Evolutionary conservation across 2,329 filamentous ascomycete species (phyloP).

Genomic region (Hypoxylon sp.): DNA sequence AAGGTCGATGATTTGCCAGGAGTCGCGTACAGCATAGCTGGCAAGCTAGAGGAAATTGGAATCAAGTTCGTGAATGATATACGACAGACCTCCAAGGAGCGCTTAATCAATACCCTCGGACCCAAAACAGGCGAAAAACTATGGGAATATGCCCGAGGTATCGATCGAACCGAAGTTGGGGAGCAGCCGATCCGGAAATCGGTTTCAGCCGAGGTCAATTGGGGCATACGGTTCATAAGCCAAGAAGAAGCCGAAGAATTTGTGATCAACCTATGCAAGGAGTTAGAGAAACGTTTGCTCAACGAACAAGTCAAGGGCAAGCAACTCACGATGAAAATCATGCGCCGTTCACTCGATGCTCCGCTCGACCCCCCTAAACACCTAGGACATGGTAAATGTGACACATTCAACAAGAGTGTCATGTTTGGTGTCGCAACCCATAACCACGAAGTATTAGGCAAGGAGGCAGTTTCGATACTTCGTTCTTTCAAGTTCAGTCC

Average conservation of each 20-base stretch:
- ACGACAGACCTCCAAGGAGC: constrained; percentile 78
- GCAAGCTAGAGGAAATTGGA: constrained; percentile 87
- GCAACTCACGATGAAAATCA: constrained; percentile 92
- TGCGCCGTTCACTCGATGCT: constrained; percentile 85
- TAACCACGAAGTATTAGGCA: constrained; percentile 72
- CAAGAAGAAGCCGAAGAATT: constrained; percentile 96
- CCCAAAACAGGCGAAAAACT: constrained; percentile 93
- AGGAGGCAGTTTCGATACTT: constrained; percentile 85
- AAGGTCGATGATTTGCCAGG: constrained; percentile 85
- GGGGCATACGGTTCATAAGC: constrained; percentile 94
- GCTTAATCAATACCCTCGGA: constrained; percentile 75
- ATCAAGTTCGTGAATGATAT: constrained; percentile 86
- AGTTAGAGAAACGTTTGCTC: constrained; percentile 80
- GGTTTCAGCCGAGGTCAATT: constrained; percentile 96
- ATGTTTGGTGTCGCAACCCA: constrained; percentile 87
- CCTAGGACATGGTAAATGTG: constrained; percentile 93
- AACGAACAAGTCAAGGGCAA: constrained; percentile 87
- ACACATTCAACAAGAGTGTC: constrained; percentile 89
- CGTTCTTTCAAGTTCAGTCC: constrained; percentile 84
- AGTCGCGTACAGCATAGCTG: constrained; percentile 88
- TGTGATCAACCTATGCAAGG: constrained; percentile 81
- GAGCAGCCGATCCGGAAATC: constrained; percentile 89
- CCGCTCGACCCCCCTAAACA: constrained; percentile 93
- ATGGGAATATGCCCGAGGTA: constrained; percentile 88
- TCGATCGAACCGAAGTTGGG: constrained; percentile 86